Base-by-base conservation (phyloP, 805 yeast species). In the Metschnikowia baotianmanensis region DNA sequence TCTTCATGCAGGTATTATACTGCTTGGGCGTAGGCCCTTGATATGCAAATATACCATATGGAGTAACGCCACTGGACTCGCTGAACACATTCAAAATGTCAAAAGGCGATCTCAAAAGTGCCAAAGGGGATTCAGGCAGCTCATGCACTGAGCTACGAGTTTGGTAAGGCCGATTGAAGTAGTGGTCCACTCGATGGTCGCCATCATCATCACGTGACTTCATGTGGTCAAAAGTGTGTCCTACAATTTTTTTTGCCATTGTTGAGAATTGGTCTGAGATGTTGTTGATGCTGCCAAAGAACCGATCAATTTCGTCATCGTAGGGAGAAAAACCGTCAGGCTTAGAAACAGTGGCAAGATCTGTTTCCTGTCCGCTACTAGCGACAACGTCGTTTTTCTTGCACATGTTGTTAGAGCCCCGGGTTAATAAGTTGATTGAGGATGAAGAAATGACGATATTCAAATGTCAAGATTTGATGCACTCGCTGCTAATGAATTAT, bases 1-100 rank as follows among this genome's bases (percentile, higher is more conserved):
- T 63, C 16, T 75, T 76, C 46, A 74, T 51, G 61, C 98, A 91
- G 33, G 76, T 70, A 38, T 75, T 69, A 59, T 81, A 86, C 46
- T 77, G 74, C 36, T 71, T 59, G 2, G 74, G 66, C 0, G 81
- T 66, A 2, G 95, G 95, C 6, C 72, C 68, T 17, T 79, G 79
- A 48, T 67, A 74, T 7, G 81, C 74, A 57, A 73, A 72, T 33
- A 70, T 56, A 0, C 82, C 83, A 33, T 53, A 67, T 1, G 72
- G 71, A 1, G 66, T 57, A 29, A 46, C 50, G 5, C 65, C 63
- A 22, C 46, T 40, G 6, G 50, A 23, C 16, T 57, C 58, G 6
- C 35, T 20, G 38, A 57, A 51, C 15, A 50, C 36, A 22, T 48
- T 51, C 21, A 46, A 36, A 18, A 46, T 26, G 20, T 34, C 44